Evolutionary conservation across 176 grass and related monocot genomes (phyloP), one percentile per base, ranked within the genome.

Genomic region (Oryza nivara): DNA sequence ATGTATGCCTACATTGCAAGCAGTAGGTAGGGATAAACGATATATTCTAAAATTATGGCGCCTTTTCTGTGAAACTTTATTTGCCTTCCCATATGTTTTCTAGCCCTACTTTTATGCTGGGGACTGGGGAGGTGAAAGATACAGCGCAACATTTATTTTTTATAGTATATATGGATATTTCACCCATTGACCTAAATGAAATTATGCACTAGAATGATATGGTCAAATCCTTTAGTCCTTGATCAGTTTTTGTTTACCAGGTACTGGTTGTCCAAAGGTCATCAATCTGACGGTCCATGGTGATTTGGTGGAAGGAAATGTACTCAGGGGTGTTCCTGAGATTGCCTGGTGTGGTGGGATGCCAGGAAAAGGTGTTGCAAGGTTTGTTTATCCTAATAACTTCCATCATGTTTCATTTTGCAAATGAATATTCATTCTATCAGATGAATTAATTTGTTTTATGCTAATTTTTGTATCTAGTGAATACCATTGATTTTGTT

Each of bases 291-390:
- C 68, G 66, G 86, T 99, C 60, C 87, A 73, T 73, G 96, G 96
- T 81, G 93, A 99, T 73, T 82, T 94, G 86, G 89, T 92, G 70
- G 96, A 99, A 90, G 96, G 96, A 92, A 99, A 92, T 80, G 34
- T 89, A 52, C 73, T 99, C 73, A 88, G 74, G 78, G 96, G 93
- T 92, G 85, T 82, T 83, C 85, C 93, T 83, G 84, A 96, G 82
- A 89, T 96, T 94, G 96, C 96, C 41, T 99, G 93, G 93, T 99
- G 96, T 80, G 96, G 96, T 91, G 93, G 91, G 34, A 84, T 84
- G 25, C 93, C 91, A 13, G 93, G 93, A 35, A 99, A 92, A 92
- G 86, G 96, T 79, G 88, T 92, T 67, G 82, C 91, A 83, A 96
- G 96, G 93, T 98, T 79, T 75, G 88, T 88, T 80, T 80, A 74